Base-by-base conservation (phyloP, 768 basidiomycete genomes). In the Podaxis carcinomalis region DNA sequence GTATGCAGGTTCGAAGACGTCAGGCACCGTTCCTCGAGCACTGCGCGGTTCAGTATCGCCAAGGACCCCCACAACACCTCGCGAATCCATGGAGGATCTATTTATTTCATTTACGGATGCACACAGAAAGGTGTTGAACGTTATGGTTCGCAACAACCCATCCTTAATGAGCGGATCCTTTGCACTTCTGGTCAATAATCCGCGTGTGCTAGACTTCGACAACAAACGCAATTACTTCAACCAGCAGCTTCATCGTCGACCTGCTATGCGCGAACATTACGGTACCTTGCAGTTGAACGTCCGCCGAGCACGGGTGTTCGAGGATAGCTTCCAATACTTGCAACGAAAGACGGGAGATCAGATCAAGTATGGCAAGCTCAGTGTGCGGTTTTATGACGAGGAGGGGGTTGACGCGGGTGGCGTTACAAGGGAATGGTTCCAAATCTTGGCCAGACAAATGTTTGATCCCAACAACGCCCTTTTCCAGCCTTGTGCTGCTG, bases 321-420 rank as follows among this genome's bases (percentile, higher is more conserved):
- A 98, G 71, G 97, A 99, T 71, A 98, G 95, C 66, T 98, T 92
- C 86, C 89, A 92, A 68, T 83, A 91, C 65, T 81, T 99, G 35
- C 92, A 93, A 69, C 81, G 94, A 47, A 91, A 93, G 72, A 87
- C 85, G 2, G 95, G 95, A 37, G 95, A 98, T 28, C 93, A 98
- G 73, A 93, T 99, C 78, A 98, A 98, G 74, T 89, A 93, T 69
- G 96, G 97, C 65, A 99, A 99, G 72, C 86, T 99, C 59, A 97
- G 90, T 69, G 88, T 98, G 61, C 89, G 95, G 55, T 99, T 97
- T 77, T 93, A 93, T 68, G 90, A 94, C 59, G 97, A 99, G 69
- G 97, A 98, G 69, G 97, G 97, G 55, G 93, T 99, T 21, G 97
- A 99, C 70, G 97, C 97, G 0, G 97, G 97, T 21, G 97, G 97